Base-by-base conservation (phyloP, 2,329 filamentous ascomycete species). In the Diaporthe ampelina region DNA sequence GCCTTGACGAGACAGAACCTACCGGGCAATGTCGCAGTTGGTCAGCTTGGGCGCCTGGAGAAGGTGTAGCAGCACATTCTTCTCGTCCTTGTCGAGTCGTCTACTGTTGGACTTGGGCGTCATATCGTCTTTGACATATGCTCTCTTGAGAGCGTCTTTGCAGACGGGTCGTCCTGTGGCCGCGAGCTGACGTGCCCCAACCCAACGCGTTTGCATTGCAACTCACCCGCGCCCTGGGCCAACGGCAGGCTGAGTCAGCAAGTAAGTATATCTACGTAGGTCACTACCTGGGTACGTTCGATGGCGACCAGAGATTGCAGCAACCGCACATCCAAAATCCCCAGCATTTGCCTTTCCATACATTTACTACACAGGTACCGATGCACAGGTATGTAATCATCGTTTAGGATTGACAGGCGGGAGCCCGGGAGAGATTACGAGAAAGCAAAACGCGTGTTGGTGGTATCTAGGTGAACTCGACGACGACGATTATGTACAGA, bases 51-150 rank as follows among this genome's bases (percentile, higher is more conserved):
- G 74, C 50, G 69, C 70, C 69, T 74, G 72, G 21, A 76, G 50
- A 19, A 76, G 61, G 50, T 76, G 74, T 21, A 74, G 54, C 59
- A 76, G 69, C 17, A 76, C 72, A 45, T 74, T 72, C 56, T 76
- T 76, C 48, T 76, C 68, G 59, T 70, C 56, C 74, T 72, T 65
- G 40, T 76, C 74, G 61, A 76, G 74, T 19, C 74, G 74, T n/a
- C 73, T 61, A 13, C 58, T 69, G 35, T 74, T 74, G 17, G 72
- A 50, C 40, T 72, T 76, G 37, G 73, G 61, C 73, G 67, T 74
- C 4, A 26, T 67, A 10, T 67, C 29, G 29, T 19, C 48, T 52
- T 15, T 67, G 50, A 45, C 29, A 24, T 67, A 5, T 67, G 63
- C 45, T 32, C 21, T 19, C 43, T 50, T 17, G 40, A 43, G 40